Evolutionary conservation across 148 eudicot species (phyloP), one percentile per base, ranked within the genome.

Genomic region (Heliosperma pusillum): DNA sequence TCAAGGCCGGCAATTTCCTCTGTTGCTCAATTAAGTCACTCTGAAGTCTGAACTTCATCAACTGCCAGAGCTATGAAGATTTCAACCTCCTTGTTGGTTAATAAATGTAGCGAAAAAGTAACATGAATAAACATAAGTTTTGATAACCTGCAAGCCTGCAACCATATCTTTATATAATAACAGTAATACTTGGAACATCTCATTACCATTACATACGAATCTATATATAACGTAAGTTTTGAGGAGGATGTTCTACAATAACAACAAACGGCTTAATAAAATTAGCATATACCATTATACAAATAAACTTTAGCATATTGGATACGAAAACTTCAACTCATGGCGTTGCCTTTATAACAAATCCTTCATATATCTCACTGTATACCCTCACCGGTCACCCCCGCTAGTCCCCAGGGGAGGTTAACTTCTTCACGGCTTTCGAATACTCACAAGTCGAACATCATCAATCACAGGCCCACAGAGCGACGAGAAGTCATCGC

Each of bases 401-500:
- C 5, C 55, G 3, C 11, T 20, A 2, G 53, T 45, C 20, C 6
- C n/a, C n/a, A n/a, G n/a, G n/a, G n/a, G n/a, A n/a, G n/a, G n/a
- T n/a, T n/a, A n/a, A 5, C 1, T 21, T 16, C 57, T 22, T 79
- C 82, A 86, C 10, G 85, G 91, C 62, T 61, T 75, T 8, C 96
- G 96, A 60, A 93, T 78, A 30, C 98, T 91, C 45, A 93, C 73
- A 19, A 93, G 82, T 79, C 83, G 84, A 66, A 91, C 88, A 62
- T 93, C 94, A 66, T 93, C 98, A 0, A 93, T 83, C 36, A 91
- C 89, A 0, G 98, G 98, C 0, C 98, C 98, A 81, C 98, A 93
- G 3, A 93, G 93, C 2, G 98, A 89, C 0, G 93, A 82, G 55
- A 71, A 85, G 50, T 90, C 96, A 26, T 91, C 93, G 47, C 90